Evolutionary conservation across 1,284 basidiomycete species (phyloP).

Genomic region (Moesziomyces sp.): DNA sequence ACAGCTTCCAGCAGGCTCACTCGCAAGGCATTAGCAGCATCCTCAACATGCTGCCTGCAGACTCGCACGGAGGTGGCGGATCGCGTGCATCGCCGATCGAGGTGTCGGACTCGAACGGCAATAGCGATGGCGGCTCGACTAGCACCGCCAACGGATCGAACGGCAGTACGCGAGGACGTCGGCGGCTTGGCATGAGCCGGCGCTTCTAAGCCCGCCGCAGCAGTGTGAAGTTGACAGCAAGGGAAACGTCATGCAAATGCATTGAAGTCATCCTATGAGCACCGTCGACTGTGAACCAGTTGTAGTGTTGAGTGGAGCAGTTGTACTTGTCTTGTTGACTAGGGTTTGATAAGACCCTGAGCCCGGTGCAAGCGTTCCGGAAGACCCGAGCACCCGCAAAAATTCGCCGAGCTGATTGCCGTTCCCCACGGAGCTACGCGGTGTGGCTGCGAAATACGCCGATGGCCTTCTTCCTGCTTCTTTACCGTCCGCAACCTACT

Average conservation of each 20-base stretch:
- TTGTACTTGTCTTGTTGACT: no score
- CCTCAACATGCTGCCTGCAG: constrained; percentile 23
- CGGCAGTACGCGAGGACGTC: constrained; percentile 7
- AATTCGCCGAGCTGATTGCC: constrained; percentile 28
- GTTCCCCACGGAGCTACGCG: background rate
- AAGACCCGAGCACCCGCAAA: constrained; percentile 3
- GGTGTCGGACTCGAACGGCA: constrained; percentile 2
- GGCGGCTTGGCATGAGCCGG: constrained; percentile 33
- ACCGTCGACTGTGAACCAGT: no score
- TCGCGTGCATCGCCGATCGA: constrained; percentile 30
- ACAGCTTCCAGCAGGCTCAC: constrained; percentile 49
- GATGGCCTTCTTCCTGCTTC: background rate
- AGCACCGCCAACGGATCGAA: background rate
- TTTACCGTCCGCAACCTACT: background rate
- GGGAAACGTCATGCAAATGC: no score
- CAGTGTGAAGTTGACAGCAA: no score
- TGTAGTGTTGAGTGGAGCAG: no score
- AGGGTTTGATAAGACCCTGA: background rate
- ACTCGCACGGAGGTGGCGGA: constrained; percentile 3
- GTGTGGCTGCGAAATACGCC: background rate
- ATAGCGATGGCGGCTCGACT: no score
- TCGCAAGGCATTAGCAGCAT: constrained; percentile 27
- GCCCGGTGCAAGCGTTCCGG: no score
- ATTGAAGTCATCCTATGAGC: no score
- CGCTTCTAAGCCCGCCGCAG: constrained; percentile 9